These are phyloP conservation scores for Xylaria nigripes DNA, from an alignment of 495 filamentous ascomycete species.

Conservation along the genomic window DNA sequence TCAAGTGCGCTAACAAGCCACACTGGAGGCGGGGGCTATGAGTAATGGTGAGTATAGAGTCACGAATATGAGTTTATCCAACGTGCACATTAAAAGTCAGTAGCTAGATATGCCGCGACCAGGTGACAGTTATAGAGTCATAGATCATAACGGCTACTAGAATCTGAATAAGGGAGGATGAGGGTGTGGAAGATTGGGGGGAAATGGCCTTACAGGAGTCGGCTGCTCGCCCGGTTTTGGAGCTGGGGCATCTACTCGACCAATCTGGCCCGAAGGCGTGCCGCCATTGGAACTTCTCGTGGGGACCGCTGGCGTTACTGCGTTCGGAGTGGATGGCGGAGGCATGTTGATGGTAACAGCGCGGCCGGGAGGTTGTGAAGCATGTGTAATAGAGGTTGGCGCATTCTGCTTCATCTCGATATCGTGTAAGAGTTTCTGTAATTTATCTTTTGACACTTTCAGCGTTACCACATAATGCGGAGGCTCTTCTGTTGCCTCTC, in stretches of 20 bases:
- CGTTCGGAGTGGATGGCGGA: slow-evolving; percentile 42
- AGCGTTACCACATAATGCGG: slow-evolving; percentile 62
- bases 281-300: slow-evolving; percentile 26
- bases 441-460: slow-evolving; percentile 54
- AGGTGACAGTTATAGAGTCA: slow-evolving; percentile 11
- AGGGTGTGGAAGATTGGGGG: slow-evolving; percentile 14
- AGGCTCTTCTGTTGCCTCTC: slow-evolving; percentile 68
- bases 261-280: slow-evolving; percentile 45
- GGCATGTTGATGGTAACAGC: slow-evolving; percentile 52
- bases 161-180: slow-evolving; percentile 16
- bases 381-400: slow-evolving; percentile 32
- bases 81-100: not conserved
- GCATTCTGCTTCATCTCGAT: slow-evolving; percentile 31
- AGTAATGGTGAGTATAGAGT: slow-evolving; percentile 19
- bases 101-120: slow-evolving; percentile 4
- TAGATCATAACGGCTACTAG: slow-evolving; percentile 26
- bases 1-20: slow-evolving; percentile 68
- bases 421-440: slow-evolving; percentile 50
- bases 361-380: slow-evolving; percentile 45
- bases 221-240: slow-evolving; percentile 43
- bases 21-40: slow-evolving; percentile 64
- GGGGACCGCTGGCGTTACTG: slow-evolving; percentile 26
- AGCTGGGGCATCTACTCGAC: slow-evolving; percentile 57
- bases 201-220: slow-evolving; percentile 46
- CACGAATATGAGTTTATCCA: slow-evolving; percentile 2